Percentiles rank a stretch among this genome's conserved stretches.
phyloP scores from a whole-genome alignment of 805 yeast genomes.

The Teunomyces funiuensis region DNA sequence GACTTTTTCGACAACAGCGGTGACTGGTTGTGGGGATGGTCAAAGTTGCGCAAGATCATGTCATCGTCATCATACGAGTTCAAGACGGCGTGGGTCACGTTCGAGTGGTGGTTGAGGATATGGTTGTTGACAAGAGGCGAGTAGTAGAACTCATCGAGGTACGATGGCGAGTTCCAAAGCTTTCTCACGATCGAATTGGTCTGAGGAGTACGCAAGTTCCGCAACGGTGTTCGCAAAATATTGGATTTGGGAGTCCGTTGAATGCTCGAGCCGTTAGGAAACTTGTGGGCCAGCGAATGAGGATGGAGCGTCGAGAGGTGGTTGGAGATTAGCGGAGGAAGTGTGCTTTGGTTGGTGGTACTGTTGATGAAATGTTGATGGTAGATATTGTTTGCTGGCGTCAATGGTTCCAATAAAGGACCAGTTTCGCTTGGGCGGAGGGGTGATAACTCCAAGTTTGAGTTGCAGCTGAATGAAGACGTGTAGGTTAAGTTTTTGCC shows the following conservation, averaged over 20 bases:
- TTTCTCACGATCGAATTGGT: constrained; percentile 48
- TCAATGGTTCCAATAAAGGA: constrained; percentile 63
- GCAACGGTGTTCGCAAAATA: constrained; percentile 33
- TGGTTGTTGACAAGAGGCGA: constrained; percentile 29
- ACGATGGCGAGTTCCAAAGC: constrained; percentile 66
- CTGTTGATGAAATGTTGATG: constrained; percentile 8
- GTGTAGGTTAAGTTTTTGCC: constrained; percentile 51
- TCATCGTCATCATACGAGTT: constrained; percentile 47
- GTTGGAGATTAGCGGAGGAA: neutral
- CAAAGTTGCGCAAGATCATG: constrained; percentile 43
- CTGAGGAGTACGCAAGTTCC: constrained; percentile 39
- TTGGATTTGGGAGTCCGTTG: constrained; percentile 32
- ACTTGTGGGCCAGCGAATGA: constrained; percentile 1
- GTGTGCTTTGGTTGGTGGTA: neutral
- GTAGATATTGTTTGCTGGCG: constrained; percentile 38
- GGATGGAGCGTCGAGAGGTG: constrained; percentile 1
- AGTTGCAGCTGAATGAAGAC: constrained; percentile 64
- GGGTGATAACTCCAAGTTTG: constrained; percentile 65
- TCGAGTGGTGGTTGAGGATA: constrained; percentile 9
- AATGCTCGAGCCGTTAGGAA: constrained; percentile 5
- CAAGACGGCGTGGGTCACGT: constrained; percentile 14
- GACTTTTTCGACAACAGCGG: constrained; percentile 9
- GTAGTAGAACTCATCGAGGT: constrained; percentile 64
- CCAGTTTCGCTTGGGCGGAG: constrained; percentile 58
- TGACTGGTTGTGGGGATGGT: constrained; percentile 20